Conservation (phyloP, 2,329 filamentous ascomycete species). For the Zymoseptoria tritici region DNA sequence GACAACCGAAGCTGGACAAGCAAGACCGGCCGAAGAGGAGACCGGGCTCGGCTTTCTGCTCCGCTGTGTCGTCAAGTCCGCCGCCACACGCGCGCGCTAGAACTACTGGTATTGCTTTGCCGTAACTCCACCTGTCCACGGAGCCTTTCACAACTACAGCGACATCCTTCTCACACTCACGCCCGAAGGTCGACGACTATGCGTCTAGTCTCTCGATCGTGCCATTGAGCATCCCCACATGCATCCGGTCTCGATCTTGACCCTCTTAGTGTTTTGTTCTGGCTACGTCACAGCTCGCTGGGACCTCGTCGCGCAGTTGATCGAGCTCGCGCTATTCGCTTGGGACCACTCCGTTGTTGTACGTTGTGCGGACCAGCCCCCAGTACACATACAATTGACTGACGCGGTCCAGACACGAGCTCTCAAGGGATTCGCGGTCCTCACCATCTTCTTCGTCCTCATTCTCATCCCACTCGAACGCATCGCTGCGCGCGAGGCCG, state of each 20-base stretch:
- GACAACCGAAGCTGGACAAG: not conserved
- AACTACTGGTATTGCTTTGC: not conserved
- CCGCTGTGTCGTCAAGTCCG: not conserved
- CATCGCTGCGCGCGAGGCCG: constrained; percentile 71
- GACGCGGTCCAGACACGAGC: constrained; percentile 59
- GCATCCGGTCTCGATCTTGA: constrained; percentile 96
- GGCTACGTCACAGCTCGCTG: constrained; percentile 99
- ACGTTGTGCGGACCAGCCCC: constrained; percentile 15
- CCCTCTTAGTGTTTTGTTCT: constrained; percentile 96
- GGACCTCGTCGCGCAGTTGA: constrained; percentile 93
- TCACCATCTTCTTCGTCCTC: constrained; percentile 78
- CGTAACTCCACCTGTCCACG: not conserved
- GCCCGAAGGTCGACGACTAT: not conserved
- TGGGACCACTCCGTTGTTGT: constrained; percentile 98
- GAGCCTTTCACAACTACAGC: not conserved
- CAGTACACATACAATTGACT: not conserved
- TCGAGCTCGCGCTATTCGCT: constrained; percentile 94
- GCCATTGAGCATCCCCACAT: constrained; percentile 41
- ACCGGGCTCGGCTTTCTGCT: not conserved
- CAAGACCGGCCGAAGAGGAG: not conserved
- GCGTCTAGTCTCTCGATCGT: not conserved
- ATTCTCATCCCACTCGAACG: constrained; percentile 78
- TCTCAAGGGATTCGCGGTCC: constrained; percentile 72
- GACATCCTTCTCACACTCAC: not conserved
- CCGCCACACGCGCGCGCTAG: not conserved